Percentiles rank a stretch among this genome's conserved stretches.
Evolutionary conservation across 176 grass and related monocot species (phyloP).

Genomic region (Lolium multiflorum): DNA sequence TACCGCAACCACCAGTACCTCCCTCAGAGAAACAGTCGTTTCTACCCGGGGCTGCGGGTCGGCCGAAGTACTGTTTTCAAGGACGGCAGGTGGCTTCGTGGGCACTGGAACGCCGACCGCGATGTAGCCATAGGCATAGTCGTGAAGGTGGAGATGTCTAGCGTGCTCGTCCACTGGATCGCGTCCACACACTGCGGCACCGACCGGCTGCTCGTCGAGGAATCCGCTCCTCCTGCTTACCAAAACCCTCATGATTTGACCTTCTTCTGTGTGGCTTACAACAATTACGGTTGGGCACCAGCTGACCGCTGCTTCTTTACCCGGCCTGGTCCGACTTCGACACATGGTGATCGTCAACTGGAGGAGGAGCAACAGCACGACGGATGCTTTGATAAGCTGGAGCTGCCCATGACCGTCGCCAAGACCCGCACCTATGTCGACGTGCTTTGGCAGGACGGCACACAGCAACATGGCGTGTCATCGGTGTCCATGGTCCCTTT

Average conservation of each 20-base stretch:
- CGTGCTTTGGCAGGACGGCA: slow-evolving; percentile 21
- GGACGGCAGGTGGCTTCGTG: not conserved
- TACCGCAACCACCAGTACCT: too few species aligned
- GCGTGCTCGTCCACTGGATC: slow-evolving; percentile 27
- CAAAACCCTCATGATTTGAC: not conserved
- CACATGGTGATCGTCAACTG: not conserved
- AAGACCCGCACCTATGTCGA: not conserved
- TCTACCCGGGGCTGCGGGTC: not conserved
- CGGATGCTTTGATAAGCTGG: not conserved
- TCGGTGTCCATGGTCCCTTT: not conserved
- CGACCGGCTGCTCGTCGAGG: not conserved
- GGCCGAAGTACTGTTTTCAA: not conserved
- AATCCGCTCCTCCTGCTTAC: not conserved
- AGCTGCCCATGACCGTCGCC: not conserved
- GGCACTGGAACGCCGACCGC: not conserved
- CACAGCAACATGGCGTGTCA: not conserved
- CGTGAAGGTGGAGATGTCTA: not conserved
- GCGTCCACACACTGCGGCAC: not conserved
- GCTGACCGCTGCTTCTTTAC: slow-evolving; percentile 24
- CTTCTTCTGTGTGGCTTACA: not conserved
- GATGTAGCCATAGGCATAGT: not conserved
- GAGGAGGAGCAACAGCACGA: not conserved
- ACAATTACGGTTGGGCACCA: not conserved
- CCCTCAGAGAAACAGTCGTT: not conserved
- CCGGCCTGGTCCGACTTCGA: not conserved